Evolutionary conservation across 202 grass and related monocot species (phyloP), one percentile per base, ranked within the genome.

Genomic region (Alloteropsis angusta): DNA sequence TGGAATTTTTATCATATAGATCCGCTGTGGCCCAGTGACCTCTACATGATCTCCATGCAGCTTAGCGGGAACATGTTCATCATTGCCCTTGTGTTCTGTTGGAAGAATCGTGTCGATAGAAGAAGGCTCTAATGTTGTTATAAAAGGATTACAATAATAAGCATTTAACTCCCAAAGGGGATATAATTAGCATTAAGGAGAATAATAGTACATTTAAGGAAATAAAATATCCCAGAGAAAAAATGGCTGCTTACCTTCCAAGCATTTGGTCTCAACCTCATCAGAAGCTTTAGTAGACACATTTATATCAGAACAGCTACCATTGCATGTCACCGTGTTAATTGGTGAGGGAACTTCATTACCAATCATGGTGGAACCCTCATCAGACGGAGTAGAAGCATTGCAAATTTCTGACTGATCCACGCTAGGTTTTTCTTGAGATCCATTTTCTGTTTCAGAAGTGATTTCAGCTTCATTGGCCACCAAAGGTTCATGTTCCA

Each of bases 1-100:
- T 47, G 96, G 96, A 7, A 93, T 80, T 74, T 82, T 96, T 28
- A 91, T 82, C 39, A 96, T 68, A 79, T 74, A 84, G 56, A 79
- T 12, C 23, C 6, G 43, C 35, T 87, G 74, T 25, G 62, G 79
- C 71, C 69, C 78, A 38, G 85, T 38, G 9, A 77, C 6, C 26
- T 88, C 80, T 44, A 64, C 73, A 38, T 86, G 47, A 71, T 83
- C 74, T 13, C 47, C 55, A 68, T 22, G 73, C 25, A 43, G 19
- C 26, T 77, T 45, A 67, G 42, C 7, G 49, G 42, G 8, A 54
- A 52, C 64, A 83, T 50, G 54, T 74, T 85, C 35, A 0, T 30
- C 56, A 60, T 71, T 30, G 43, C 52, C 65, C 42, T 75, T 75
- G 4, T 53, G 42, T 75, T 81, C 76, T 50, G 52, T 71, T 23